Conservation (phyloP, 768 basidiomycete genomes). For the Obba rivulosa region DNA sequence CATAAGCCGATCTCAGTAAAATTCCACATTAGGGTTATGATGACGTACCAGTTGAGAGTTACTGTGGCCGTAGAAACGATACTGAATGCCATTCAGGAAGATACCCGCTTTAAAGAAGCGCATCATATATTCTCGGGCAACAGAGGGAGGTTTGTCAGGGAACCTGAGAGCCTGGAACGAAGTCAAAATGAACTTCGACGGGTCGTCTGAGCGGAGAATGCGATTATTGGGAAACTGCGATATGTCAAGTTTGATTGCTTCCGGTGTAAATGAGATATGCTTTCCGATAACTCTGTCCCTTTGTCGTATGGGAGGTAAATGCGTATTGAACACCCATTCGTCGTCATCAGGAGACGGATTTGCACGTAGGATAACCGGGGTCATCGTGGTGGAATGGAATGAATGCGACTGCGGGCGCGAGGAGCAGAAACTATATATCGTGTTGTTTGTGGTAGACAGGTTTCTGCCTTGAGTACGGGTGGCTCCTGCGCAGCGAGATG, state of each 20-base stretch:
- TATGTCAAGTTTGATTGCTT: constrained; percentile 47
- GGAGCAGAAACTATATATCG: too few species aligned
- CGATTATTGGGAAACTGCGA: constrained; percentile 51
- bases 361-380: constrained; percentile 31
- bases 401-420: not conserved
- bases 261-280: constrained; percentile 43
- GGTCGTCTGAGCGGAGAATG: constrained; percentile 52
- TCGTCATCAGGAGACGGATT: constrained; percentile 44
- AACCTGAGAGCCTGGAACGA: constrained; percentile 53
- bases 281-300: constrained; percentile 32
- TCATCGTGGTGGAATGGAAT: constrained; percentile 23
- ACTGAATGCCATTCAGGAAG: constrained; percentile 52
- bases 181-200: constrained; percentile 47
- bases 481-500: not conserved
- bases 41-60: constrained; percentile 58
- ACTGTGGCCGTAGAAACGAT: constrained; percentile 68
- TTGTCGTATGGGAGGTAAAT: constrained; percentile 1
- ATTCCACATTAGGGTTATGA: not conserved
- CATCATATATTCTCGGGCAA: constrained; percentile 49
- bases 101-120: constrained; percentile 51
- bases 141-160: constrained; percentile 43
- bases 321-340: constrained; percentile 41
- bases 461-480: too few species aligned
- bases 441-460: too few species aligned
- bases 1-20: not conserved